Percentiles rank a stretch among this genome's conserved stretches.
These are phyloP conservation scores for Daldinia loculata DNA, from an alignment of 495 filamentous ascomycete genomes.

Conservation along the genomic window DNA sequence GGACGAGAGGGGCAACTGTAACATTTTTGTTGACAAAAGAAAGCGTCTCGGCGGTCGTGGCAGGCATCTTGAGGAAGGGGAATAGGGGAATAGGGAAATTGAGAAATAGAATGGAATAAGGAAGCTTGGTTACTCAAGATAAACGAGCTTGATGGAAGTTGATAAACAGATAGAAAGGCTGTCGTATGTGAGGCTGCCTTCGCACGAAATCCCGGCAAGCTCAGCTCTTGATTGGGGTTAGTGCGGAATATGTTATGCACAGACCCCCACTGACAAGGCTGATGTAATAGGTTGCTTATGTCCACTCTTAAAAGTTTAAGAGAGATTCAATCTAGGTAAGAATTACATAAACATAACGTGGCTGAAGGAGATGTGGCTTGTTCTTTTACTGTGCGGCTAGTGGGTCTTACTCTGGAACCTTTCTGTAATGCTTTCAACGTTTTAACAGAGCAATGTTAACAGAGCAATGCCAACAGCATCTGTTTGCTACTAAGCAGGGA, in stretches of 20 bases:
- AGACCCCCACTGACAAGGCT: conserved; percentile 5
- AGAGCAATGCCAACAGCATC: background rate
- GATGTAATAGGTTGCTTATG: conserved; percentile 3
- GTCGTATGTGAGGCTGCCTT: conserved; percentile 45
- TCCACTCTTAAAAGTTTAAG: background rate
- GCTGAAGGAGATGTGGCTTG: background rate
- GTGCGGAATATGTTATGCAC: background rate
- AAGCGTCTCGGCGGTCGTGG: conserved; percentile 93
- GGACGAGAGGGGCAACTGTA: conserved; percentile 95
- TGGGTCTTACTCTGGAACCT: background rate
- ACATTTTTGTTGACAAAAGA: conserved; percentile 91
- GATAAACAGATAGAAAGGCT: conserved; percentile 30
- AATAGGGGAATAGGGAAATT: conserved; percentile 2
- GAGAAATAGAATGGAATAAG: conserved; percentile 10
- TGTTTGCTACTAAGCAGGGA: background rate
- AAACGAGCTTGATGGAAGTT: conserved; percentile 19
- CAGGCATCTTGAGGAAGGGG: conserved; percentile 71
- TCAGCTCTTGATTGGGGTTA: conserved; percentile 35
- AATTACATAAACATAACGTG: background rate
- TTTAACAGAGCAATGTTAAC: background rate
- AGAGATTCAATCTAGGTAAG: background rate
- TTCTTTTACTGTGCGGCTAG: background rate
- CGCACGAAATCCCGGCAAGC: conserved; percentile 33
- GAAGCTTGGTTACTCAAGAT: conserved; percentile 23
- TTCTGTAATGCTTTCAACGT: background rate